phyloP scores from a whole-genome alignment of 352 stramenopile species.

The Pythium brassicae region DNA sequence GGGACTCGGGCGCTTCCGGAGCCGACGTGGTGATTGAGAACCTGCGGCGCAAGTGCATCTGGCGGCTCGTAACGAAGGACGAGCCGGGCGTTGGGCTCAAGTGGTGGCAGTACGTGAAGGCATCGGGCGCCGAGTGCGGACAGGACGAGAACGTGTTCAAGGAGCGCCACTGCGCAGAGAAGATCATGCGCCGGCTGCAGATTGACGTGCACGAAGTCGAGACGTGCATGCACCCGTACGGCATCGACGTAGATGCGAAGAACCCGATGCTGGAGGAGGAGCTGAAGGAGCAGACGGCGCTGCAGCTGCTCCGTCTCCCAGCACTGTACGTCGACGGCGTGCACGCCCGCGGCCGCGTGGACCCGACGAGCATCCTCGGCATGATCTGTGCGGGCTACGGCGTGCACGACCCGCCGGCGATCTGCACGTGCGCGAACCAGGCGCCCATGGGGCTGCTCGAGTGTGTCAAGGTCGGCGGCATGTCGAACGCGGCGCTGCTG shows the following conservation, averaged over 20 bases:
- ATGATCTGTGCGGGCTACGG: slow-evolving; percentile 87
- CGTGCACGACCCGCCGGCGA: slow-evolving; percentile 70
- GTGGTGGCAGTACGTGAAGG: slow-evolving; percentile 95
- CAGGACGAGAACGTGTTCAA: slow-evolving; percentile 83
- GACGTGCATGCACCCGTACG: slow-evolving; percentile 92
- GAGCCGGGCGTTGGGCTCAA: slow-evolving; percentile 82
- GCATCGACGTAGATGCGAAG: slow-evolving; percentile 75
- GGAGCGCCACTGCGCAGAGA: slow-evolving; percentile 82
- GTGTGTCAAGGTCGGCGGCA: slow-evolving; percentile 69
- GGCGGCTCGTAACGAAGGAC: slow-evolving; percentile 78
- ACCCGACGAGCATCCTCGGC: slow-evolving; percentile 73
- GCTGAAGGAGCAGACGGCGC: slow-evolving; percentile 83
- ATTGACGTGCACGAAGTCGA: slow-evolving; percentile 87
- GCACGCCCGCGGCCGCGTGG: slow-evolving; percentile 89
- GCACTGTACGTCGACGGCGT: slow-evolving; percentile 95
- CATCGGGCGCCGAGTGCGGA: slow-evolving; percentile 87
- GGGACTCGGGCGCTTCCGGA: slow-evolving; percentile 88
- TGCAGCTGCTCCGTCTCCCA: slow-evolving; percentile 90
- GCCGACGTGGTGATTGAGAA: slow-evolving; percentile 94
- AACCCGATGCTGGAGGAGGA: slow-evolving; percentile 91
- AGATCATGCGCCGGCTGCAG: slow-evolving; percentile 86
- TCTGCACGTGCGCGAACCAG: slow-evolving; percentile 75
- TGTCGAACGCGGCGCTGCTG: slow-evolving; percentile 51
- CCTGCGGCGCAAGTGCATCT: slow-evolving; percentile 94
- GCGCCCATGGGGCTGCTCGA: slow-evolving; percentile 49